phyloP scores from a whole-genome alignment of 2,329 filamentous ascomycete species.

The Rasamsonia emersonii region DNA sequence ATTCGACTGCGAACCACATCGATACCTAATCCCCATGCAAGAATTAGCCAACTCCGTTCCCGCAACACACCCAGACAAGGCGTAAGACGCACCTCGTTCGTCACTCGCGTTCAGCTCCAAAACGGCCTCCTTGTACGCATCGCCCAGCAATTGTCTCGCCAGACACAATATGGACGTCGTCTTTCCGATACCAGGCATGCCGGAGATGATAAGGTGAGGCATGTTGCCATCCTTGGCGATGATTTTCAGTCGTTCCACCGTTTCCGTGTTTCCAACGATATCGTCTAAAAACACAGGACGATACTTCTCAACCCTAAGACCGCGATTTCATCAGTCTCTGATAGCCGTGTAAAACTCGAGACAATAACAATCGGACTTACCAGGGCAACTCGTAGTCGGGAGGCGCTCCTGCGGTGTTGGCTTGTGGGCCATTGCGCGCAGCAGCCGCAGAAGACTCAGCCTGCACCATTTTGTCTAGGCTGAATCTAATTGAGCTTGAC shows the following conservation, averaged over 20 bases:
- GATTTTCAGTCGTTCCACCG: conserved; percentile 93
- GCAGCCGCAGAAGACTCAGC: conserved; percentile 40
- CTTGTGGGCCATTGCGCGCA: conserved; percentile 32
- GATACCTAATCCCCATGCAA: conserved; percentile 52
- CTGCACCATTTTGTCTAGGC: conserved; percentile 28
- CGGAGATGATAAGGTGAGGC: conserved; percentile 98
- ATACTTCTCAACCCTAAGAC: conserved; percentile 93
- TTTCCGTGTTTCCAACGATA: conserved; percentile 95
- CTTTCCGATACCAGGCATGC: conserved; percentile 98
- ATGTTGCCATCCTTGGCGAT: conserved; percentile 98
- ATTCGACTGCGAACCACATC: conserved; percentile 96
- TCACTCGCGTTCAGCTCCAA: conserved; percentile 94
- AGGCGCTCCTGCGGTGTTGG: conserved; percentile 31
- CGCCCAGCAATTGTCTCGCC: conserved; percentile 80
- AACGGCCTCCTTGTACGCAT: conserved; percentile 94
- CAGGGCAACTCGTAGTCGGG: conserved; percentile 43
- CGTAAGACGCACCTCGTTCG: conserved; percentile 57
- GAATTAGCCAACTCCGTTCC: not conserved
- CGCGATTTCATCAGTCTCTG: not conserved
- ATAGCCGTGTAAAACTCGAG: not conserved
- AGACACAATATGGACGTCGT: conserved; percentile 92
- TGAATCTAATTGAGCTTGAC: no score
- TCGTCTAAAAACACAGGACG: conserved; percentile 90
- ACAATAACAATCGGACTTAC: conserved; percentile 19
- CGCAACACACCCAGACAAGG: not conserved